These are phyloP conservation scores for Pythium diclinum DNA, from an alignment of 352 stramenopile genomes.

Conservation along the genomic window DNA sequence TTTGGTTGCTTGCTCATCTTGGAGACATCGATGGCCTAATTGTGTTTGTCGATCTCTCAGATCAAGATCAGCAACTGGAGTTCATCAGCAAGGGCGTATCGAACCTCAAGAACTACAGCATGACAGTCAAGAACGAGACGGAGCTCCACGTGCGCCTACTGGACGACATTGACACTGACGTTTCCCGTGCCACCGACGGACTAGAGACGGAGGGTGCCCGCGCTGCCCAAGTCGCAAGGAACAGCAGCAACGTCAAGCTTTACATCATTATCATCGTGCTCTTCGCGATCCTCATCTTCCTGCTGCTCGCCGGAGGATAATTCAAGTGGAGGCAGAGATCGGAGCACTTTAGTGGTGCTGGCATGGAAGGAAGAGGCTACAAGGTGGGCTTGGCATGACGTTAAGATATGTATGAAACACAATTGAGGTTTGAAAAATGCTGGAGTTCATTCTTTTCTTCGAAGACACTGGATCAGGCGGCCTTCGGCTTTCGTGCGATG, in stretches of 20 bases:
- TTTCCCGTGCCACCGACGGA: conserved; percentile 78
- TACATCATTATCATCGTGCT: conserved; percentile 90
- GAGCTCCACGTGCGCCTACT: conserved; percentile 87
- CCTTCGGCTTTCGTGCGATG: conserved; percentile 15
- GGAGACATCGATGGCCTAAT: background rate
- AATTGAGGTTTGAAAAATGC: background rate
- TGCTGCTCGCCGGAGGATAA: conserved; percentile 66
- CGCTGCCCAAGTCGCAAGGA: conserved; percentile 83
- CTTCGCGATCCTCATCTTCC: conserved; percentile 84
- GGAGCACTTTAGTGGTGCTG: background rate
- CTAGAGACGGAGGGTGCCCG: conserved; percentile 79
- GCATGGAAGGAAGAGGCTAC: background rate
- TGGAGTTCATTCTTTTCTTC: background rate
- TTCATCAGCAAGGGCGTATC: conserved; percentile 78
- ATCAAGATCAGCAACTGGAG: conserved; percentile 85
- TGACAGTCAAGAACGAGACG: conserved; percentile 88
- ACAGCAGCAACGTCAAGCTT: conserved; percentile 94
- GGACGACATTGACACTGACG: conserved; percentile 87
- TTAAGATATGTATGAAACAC: conserved; percentile 19
- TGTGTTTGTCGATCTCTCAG: conserved; percentile 22
- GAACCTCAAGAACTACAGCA: conserved; percentile 83
- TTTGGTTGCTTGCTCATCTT: background rate
- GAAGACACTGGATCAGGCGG: background rate
- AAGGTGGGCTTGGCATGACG: background rate
- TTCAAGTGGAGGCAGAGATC: background rate